These are phyloP conservation scores for Phialophora expanda DNA, from an alignment of 2,329 filamentous ascomycete species.

Conservation along the genomic window DNA sequence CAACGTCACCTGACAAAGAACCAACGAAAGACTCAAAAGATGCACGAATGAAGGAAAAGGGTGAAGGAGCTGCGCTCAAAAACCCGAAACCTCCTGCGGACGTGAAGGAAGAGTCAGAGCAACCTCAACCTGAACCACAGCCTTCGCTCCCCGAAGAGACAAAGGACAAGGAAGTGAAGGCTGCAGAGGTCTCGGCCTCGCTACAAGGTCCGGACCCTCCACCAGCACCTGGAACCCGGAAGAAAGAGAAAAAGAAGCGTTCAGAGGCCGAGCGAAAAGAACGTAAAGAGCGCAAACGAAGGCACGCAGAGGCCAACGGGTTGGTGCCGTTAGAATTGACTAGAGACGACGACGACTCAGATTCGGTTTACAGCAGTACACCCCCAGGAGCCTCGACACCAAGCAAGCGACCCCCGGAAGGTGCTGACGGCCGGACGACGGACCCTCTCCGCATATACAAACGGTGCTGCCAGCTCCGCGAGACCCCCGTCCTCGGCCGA, in stretches of 20 bases:
- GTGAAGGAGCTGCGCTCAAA: constrained; percentile 76
- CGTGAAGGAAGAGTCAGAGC: constrained; percentile 66
- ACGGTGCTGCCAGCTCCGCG: constrained; percentile 89
- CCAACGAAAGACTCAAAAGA: constrained; percentile 46
- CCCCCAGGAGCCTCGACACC: constrained; percentile 43
- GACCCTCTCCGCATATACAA: constrained; percentile 93
- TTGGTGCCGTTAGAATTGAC: constrained; percentile 82
- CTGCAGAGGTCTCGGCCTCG: constrained; percentile 15
- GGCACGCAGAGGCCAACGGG: constrained; percentile 85
- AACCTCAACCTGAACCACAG: constrained; percentile 50
- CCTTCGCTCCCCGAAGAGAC: constrained; percentile 25
- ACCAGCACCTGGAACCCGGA: constrained; percentile 64
- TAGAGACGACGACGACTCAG: constrained; percentile 67
- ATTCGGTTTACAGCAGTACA: constrained; percentile 51
- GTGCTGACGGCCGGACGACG: constrained; percentile 77
- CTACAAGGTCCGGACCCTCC: constrained; percentile 37
- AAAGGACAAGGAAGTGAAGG: constrained; percentile 42
- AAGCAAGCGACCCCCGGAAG: constrained; percentile 54
- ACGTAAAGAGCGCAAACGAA: constrained; percentile 84
- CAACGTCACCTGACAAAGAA: constrained; percentile 42
- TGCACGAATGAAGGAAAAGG: constrained; percentile 68
- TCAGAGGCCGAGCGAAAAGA: constrained; percentile 93
- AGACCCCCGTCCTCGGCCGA: constrained; percentile 88
- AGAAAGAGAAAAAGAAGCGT: constrained; percentile 95
- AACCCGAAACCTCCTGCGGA: constrained; percentile 61